A percentile compares a stretch with the other conserved stretches of the same genome.
phyloP scores from a whole-genome alignment of 2,329 filamentous ascomycete species.

The Falciphora oryzae region DNA sequence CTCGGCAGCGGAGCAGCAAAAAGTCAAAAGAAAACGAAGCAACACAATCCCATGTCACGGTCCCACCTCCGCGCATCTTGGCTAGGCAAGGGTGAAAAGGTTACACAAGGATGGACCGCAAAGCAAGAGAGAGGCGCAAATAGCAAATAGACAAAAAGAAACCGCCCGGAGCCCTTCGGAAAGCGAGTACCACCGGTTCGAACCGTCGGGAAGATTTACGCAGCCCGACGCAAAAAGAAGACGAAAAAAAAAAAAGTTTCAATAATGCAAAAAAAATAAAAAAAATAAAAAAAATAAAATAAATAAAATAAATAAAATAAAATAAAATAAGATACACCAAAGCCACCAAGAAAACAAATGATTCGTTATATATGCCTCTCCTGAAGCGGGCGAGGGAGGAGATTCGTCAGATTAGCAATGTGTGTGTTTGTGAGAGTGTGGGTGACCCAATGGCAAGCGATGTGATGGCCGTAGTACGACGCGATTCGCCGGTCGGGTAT shows the following conservation, averaged over 20 bases:
- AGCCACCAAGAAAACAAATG: background rate
- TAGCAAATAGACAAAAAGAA: background rate
- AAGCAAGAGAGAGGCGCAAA: background rate
- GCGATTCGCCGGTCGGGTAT: background rate
- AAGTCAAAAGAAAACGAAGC: background rate
- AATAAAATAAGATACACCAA: background rate
- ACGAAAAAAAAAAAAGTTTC: background rate
- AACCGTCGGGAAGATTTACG: background rate
- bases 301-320: no score
- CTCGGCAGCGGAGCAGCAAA: background rate
- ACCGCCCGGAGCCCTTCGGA: background rate
- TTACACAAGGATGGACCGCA: background rate
- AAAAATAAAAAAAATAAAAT: background rate
- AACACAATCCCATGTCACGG: background rate
- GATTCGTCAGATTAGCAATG: background rate
- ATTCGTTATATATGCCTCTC: constrained; percentile 2
- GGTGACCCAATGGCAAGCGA: background rate
- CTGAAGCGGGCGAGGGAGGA: background rate
- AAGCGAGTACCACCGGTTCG: background rate
- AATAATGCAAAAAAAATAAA: no score
- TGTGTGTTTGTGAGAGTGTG: background rate
- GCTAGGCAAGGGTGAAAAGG: background rate
- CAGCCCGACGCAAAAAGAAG: background rate
- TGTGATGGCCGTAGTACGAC: background rate
- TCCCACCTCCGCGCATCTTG: background rate